Conservation (phyloP, 2,329 filamentous ascomycete genomes). For the Stemphylium lycopersici region DNA sequence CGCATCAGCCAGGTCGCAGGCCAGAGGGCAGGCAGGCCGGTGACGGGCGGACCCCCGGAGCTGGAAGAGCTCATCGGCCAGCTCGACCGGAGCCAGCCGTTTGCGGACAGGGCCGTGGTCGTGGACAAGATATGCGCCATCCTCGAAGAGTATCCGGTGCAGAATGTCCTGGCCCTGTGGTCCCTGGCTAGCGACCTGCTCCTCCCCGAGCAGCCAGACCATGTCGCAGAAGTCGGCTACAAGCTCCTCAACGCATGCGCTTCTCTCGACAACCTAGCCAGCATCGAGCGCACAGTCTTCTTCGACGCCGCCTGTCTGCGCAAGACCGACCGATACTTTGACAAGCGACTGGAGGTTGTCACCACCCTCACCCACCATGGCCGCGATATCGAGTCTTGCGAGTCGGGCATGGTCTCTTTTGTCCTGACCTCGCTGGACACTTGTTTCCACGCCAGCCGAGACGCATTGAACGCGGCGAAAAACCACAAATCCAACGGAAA, state of each 20-base stretch:
- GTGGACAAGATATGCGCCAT: constrained; percentile 44
- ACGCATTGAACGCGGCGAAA: constrained; percentile 28
- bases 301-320: constrained; percentile 44
- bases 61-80: constrained; percentile 41
- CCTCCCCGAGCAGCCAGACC: constrained; percentile 38
- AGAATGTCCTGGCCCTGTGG: constrained; percentile 48
- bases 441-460: constrained; percentile 42
- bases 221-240: constrained; percentile 44
- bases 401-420: constrained; percentile 43
- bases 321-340: constrained; percentile 37
- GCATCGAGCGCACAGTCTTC: constrained; percentile 48
- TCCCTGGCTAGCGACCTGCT: constrained; percentile 47
- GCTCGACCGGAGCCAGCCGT: constrained; percentile 31
- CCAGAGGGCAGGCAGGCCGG: constrained; percentile 24
- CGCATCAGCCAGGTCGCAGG: constrained; percentile 32
- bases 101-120: constrained; percentile 39
- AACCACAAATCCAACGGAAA: constrained; percentile 34
- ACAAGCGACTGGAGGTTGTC: constrained; percentile 44
- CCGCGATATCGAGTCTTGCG: constrained; percentile 48
- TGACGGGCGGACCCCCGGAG: constrained; percentile 47
- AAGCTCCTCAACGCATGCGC: constrained; percentile 45
- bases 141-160: constrained; percentile 44
- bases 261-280: constrained; percentile 39
- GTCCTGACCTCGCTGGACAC: constrained; percentile 39
- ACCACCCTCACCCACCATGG: constrained; percentile 46